phyloP scores from a whole-genome alignment of 1,284 basidiomycete genomes.

The Boletus smithii region DNA sequence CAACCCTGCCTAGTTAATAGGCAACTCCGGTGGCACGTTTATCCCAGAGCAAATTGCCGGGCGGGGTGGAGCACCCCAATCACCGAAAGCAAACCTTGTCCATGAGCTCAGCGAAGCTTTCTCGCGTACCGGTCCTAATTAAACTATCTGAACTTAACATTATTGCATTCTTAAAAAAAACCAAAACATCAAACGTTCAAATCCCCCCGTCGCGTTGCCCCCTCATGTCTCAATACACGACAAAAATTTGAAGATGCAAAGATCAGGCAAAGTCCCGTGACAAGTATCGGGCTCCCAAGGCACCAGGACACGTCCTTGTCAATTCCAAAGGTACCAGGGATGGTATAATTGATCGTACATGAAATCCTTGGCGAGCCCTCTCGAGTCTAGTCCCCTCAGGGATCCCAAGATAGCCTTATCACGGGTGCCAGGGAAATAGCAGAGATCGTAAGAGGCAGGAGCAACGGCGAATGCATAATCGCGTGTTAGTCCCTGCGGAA shows the following conservation, averaged over 20 bases:
- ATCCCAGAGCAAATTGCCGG: constrained; percentile 23
- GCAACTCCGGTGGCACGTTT: constrained; percentile 29
- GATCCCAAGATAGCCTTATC: constrained; percentile 34
- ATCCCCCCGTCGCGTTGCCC: background rate
- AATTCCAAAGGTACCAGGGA: constrained; percentile 10
- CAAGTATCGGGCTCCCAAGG: too few relatives aligned
- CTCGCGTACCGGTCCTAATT: constrained; percentile 18
- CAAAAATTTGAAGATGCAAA: too few relatives aligned
- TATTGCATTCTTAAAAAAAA: constrained; percentile 7
- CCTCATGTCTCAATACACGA: too few relatives aligned
- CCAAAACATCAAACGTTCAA: constrained; percentile 9
- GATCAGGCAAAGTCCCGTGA: constrained; percentile 11
- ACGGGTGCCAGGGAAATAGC: constrained; percentile 13
- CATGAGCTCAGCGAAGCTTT: constrained; percentile 32
- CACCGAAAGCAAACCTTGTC: constrained; percentile 31
- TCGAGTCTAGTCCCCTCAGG: constrained; percentile 30
- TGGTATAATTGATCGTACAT: constrained; percentile 20
- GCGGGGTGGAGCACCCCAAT: constrained; percentile 27
- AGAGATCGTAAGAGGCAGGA: constrained; percentile 28
- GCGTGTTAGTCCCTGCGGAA: constrained; percentile 23
- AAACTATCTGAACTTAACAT: constrained; percentile 23
- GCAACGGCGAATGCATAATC: constrained; percentile 24
- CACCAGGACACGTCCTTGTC: constrained; percentile 18
- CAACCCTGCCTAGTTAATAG: constrained; percentile 19
- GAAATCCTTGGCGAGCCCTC: constrained; percentile 20